phyloP scores from a whole-genome alignment of 371 early-diverging fungal genomes.

The Mycotypha africana region DNA sequence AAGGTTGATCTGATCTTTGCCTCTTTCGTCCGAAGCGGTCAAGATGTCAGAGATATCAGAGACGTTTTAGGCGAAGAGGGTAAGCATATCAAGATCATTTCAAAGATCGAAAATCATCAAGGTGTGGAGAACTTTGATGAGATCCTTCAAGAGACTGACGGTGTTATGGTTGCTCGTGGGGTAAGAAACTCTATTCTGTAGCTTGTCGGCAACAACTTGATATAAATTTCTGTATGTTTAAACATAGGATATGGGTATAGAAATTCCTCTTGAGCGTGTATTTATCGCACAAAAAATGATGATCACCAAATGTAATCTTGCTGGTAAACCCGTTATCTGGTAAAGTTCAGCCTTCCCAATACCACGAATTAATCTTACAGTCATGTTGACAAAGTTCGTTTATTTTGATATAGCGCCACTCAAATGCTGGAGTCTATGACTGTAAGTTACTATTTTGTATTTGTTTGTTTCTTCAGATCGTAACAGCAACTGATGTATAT shows the following conservation, averaged over 20 bases:
- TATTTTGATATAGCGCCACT: constrained; percentile 64
- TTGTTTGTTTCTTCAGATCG: too few relatives aligned
- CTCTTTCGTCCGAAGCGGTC: constrained; percentile 90
- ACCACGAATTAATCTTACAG: background rate
- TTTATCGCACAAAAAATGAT: constrained; percentile 97
- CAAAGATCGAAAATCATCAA: constrained; percentile 95
- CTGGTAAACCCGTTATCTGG: constrained; percentile 96
- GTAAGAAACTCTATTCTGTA: constrained; percentile 13
- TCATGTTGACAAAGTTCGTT: background rate
- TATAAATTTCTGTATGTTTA: background rate
- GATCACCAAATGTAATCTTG: constrained; percentile 89
- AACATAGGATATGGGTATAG: constrained; percentile 88
- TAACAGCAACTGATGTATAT: too few relatives aligned
- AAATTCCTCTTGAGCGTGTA: constrained; percentile 90
- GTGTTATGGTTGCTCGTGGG: constrained; percentile 99
- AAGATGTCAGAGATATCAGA: constrained; percentile 86
- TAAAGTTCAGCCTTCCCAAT: constrained; percentile 7
- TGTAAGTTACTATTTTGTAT: constrained; percentile 40
- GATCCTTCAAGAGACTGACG: constrained; percentile 92
- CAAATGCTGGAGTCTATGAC: constrained; percentile 99
- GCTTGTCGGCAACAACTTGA: too few relatives aligned
- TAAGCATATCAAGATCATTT: constrained; percentile 86
- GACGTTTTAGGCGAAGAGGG: constrained; percentile 73
- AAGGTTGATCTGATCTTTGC: constrained; percentile 96
- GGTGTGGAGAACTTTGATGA: constrained; percentile 97